phyloP scores from a whole-genome alignment of 1,284 basidiomycete species.

The Moesziomyces sp. region DNA sequence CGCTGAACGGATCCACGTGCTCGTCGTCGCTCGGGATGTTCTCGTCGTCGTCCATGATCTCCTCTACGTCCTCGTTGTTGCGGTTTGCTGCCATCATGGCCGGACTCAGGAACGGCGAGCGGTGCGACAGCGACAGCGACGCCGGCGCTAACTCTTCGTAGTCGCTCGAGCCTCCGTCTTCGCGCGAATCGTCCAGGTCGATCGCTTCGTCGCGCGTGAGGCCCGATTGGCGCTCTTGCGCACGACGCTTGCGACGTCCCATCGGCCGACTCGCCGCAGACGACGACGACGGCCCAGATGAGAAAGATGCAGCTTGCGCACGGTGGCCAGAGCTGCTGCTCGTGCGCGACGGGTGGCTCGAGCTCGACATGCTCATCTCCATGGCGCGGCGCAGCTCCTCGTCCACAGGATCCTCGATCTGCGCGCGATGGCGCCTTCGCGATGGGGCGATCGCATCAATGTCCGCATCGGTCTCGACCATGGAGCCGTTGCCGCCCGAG shows the following conservation, averaged over 20 bases:
- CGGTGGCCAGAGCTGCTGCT: conserved; percentile 13
- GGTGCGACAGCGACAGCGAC: conserved; percentile 22
- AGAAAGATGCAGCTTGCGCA: conserved; percentile 4
- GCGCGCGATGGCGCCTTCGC: conserved; percentile 27
- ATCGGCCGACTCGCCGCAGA: conserved; percentile 18
- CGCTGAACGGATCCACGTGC: conserved; percentile 41
- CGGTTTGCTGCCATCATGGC: conserved; percentile 42
- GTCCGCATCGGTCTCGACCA: conserved; percentile 56
- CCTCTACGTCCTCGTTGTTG: conserved; percentile 45
- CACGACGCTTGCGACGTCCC: conserved; percentile 30
- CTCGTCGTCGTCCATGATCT: conserved; percentile 44
- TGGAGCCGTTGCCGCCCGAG: conserved; percentile 6
- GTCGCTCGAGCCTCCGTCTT: conserved; percentile 24
- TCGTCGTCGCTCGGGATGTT: conserved; percentile 44
- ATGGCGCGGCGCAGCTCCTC: conserved; percentile 48
- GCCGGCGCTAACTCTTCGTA: conserved; percentile 24
- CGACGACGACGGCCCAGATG: conserved; percentile 14
- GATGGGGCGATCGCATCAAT: conserved; percentile 61
- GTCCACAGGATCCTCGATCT: conserved; percentile 25
- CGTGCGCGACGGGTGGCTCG: conserved; percentile 11
- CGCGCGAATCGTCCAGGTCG: conserved; percentile 37
- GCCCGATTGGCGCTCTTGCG: conserved; percentile 43
- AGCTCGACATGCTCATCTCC: conserved; percentile 40
- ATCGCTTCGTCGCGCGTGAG: conserved; percentile 42
- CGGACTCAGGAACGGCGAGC: conserved; percentile 47